Evolutionary conservation across 257 asterid species (phyloP).

Genomic region (Rauvolfia tetraphylla): DNA sequence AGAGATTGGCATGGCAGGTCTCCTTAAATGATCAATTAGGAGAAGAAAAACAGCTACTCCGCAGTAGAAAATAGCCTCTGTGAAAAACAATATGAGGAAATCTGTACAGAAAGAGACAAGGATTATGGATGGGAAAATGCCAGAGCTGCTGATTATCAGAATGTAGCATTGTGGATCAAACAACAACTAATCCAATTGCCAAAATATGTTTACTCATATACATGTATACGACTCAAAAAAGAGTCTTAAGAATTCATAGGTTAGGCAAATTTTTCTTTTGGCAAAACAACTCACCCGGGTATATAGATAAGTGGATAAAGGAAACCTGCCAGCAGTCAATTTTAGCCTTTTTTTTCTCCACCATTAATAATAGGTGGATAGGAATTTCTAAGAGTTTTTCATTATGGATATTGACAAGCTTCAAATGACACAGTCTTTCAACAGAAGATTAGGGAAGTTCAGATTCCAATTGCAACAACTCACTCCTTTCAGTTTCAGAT

Average conservation of each 20-base stretch:
- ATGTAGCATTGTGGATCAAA: background rate
- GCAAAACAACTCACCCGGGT: background rate
- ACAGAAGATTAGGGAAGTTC: background rate
- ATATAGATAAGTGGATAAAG: background rate
- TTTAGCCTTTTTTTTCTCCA: background rate
- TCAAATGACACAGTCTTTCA: background rate
- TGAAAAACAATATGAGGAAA: constrained; percentile 90
- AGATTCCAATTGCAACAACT: background rate
- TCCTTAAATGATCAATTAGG: constrained; percentile 57
- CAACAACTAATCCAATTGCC: background rate
- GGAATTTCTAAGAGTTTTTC: background rate
- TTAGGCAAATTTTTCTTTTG: background rate
- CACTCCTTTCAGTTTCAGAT: background rate
- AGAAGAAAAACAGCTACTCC: constrained; percentile 82
- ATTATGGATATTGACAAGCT: background rate
- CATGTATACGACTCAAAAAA: background rate
- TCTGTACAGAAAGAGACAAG: constrained; percentile 45
- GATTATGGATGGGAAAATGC: background rate
- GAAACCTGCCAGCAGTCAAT: background rate
- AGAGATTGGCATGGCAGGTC: constrained; percentile 42
- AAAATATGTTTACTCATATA: background rate
- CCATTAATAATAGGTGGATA: background rate
- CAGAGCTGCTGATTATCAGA: background rate
- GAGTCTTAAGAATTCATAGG: background rate
- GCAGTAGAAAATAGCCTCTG: constrained; percentile 90